Evolutionary conservation across 2,329 filamentous ascomycete species (phyloP).

Genomic region (Pseudogymnoascus sp.): DNA sequence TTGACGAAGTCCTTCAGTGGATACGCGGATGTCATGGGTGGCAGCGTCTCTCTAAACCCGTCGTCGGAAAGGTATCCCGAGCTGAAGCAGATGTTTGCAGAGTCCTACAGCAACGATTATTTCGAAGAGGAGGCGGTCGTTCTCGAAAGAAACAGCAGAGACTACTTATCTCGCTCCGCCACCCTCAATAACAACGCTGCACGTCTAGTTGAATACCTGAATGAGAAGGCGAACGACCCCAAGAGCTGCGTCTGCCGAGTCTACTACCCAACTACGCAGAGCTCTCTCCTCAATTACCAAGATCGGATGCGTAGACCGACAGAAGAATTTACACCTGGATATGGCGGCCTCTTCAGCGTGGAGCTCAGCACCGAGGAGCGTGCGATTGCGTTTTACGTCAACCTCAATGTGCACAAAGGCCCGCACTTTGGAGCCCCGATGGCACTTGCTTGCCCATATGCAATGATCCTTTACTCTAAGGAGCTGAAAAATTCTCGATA

Average conservation of each 20-base stretch:
- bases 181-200: constrained; percentile 38
- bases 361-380: constrained; percentile 38
- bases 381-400: constrained; percentile 42
- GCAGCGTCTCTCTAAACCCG: constrained; percentile 43
- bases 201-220: constrained; percentile 34
- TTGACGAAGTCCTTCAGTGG: constrained; percentile 54
- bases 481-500: constrained; percentile 16
- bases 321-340: constrained; percentile 42
- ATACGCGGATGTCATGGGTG: constrained; percentile 47
- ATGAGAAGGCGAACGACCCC: constrained; percentile 20
- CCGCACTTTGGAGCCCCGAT: constrained; percentile 47
- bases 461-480: constrained; percentile 21
- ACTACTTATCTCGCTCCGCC: constrained; percentile 35
- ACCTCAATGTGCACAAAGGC: constrained; percentile 40
- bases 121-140: constrained; percentile 39
- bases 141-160: constrained; percentile 38
- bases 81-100: constrained; percentile 28
- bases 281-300: constrained; percentile 21
- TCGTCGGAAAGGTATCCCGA: constrained; percentile 33
- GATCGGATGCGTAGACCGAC: constrained; percentile 25
- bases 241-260: constrained; percentile 32
- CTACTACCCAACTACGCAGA: constrained; percentile 36
- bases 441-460: constrained; percentile 43
- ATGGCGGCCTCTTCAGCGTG: constrained; percentile 47
- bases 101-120: constrained; percentile 37